Conservation (phyloP, 331 rosid genomes). For the Spiraea crenata region DNA sequence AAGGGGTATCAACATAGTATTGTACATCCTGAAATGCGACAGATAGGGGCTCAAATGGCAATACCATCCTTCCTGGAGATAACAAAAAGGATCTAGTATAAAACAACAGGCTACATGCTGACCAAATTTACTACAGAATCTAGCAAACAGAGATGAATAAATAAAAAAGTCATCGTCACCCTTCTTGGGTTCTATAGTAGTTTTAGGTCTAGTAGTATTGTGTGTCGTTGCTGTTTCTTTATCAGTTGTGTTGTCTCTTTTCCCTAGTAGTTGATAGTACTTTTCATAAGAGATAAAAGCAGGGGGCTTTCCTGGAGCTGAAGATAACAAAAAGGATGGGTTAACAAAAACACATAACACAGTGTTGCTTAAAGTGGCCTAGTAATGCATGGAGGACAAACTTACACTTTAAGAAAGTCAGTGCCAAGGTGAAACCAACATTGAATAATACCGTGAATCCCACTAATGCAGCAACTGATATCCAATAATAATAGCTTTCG, state of each 20-base stretch:
- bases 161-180: not conserved
- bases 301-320: constrained; percentile 12
- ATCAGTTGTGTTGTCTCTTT: not conserved
- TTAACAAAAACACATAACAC: not conserved
- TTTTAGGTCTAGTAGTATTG: not conserved
- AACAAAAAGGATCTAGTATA: not conserved
- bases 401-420: constrained; percentile 63
- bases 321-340: not conserved
- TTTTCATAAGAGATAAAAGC: constrained; percentile 9
- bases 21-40: constrained; percentile 18
- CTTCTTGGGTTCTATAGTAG: constrained; percentile 6
- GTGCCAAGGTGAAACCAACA: constrained; percentile 61
- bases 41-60: constrained; percentile 21
- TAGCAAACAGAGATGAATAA: not conserved
- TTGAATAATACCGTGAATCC: constrained; percentile 55
- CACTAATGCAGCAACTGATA: constrained; percentile 62
- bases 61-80: constrained; percentile 17
- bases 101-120: not conserved
- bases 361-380: not conserved
- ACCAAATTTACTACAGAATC: not conserved
- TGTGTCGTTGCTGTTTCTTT: not conserved
- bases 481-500: constrained; percentile 54
- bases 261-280: constrained; percentile 13
- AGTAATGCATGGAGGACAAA: not conserved
- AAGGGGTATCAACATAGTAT: constrained; percentile 20